Conservation (phyloP, 2,329 filamentous ascomycete genomes). For the Colletotrichum tropicale region DNA sequence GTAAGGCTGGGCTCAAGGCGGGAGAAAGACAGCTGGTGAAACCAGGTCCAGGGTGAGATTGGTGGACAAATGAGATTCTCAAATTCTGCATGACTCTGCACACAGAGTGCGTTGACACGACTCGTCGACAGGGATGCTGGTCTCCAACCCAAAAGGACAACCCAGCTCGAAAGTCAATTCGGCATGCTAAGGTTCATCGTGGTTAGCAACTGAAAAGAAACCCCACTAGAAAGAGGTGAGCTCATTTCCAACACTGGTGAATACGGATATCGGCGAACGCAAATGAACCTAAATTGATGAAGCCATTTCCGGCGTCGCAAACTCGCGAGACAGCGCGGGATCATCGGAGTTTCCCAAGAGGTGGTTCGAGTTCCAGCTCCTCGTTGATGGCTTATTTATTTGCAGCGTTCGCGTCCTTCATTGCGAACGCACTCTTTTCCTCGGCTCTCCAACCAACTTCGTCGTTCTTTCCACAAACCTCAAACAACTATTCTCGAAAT, state of each 20-base stretch:
- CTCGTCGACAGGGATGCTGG: background rate
- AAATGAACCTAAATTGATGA: slow-evolving; percentile 1
- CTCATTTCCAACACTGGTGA: background rate
- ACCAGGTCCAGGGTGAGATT: background rate
- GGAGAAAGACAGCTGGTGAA: background rate
- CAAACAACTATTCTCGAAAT: background rate
- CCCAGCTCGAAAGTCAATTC: background rate
- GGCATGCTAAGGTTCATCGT: background rate
- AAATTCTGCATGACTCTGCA: background rate
- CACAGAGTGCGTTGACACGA: background rate
- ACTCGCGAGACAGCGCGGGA: background rate
- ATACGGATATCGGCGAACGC: background rate
- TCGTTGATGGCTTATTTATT: background rate
- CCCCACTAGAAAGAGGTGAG: background rate
- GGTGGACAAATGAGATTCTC: background rate
- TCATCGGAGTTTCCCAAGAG: background rate
- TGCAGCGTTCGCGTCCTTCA: background rate
- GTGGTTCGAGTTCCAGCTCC: background rate
- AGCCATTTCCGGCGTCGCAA: background rate
- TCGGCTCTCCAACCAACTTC: background rate
- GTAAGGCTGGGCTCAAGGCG: background rate
- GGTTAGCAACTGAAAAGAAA: background rate
- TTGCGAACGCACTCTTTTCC: rapidly evolving
- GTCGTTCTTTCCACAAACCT: background rate
- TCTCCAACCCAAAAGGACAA: background rate